A percentile compares a stretch with the other conserved stretches of the same genome.
Evolutionary conservation across 73 alveolate genomes (phyloP).

Genomic region (Tetrahymena elliotti): DNA sequence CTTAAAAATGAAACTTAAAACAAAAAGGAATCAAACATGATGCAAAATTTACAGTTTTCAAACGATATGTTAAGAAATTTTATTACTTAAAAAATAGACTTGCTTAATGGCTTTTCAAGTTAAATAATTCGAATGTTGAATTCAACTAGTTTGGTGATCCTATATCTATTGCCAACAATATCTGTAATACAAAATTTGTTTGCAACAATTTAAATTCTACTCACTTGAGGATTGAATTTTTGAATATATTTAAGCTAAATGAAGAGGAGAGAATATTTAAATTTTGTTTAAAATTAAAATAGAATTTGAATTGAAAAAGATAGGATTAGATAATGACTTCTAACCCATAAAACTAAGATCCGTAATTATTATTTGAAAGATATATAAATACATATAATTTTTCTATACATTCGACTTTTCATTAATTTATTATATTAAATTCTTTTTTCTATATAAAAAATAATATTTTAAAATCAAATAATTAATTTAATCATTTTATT

Average conservation of each 20-base stretch:
- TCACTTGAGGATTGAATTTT: not conserved
- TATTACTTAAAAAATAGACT: slow-evolving; percentile 4
- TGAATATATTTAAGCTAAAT: not conserved
- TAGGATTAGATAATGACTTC: slow-evolving; percentile 37
- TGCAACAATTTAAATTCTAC: not conserved
- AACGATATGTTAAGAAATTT: not conserved
- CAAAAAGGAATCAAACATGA: not conserved
- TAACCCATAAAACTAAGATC: slow-evolving; percentile 29
- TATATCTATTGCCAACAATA: slow-evolving; percentile 21
- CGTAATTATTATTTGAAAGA: not conserved
- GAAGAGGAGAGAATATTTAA: not conserved
- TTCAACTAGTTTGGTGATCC: slow-evolving; percentile 37
- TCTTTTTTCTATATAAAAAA: not conserved
- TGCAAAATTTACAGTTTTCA: not conserved
- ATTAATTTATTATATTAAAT: not conserved
- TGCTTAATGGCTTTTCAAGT: slow-evolving; percentile 30
- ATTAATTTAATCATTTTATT: not conserved
- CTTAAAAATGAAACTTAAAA: slow-evolving; percentile 1
- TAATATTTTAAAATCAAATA: not conserved
- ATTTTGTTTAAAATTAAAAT: not conserved
- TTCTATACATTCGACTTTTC: not conserved
- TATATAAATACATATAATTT: too few species aligned
- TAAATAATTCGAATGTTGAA: slow-evolving; percentile 26
- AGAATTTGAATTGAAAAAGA: slow-evolving; percentile 37
- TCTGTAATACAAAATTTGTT: not conserved